Evolutionary conservation across 129 eudicot genomes (phyloP).

Genomic region (Sambucus nigra): DNA sequence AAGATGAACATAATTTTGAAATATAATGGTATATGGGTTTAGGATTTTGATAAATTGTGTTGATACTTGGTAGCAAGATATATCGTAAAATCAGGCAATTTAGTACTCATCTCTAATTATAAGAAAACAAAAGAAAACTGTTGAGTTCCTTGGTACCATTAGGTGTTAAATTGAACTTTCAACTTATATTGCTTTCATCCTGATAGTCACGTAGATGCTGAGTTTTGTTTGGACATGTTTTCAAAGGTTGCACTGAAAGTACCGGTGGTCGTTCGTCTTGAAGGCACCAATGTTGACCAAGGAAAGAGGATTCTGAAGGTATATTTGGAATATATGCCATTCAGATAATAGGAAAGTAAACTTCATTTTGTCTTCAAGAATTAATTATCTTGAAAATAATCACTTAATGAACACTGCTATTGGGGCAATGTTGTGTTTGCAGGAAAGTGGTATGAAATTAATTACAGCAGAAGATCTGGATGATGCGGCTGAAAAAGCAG

Average conservation of each 20-base stretch:
- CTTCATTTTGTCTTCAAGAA: background rate
- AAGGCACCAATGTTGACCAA: slow-evolving; percentile 95
- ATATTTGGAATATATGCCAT: background rate
- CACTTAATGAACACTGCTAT: background rate
- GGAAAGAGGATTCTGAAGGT: slow-evolving; percentile 98
- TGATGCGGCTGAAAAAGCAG: slow-evolving; percentile 97
- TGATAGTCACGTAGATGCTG: background rate
- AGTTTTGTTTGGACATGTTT: background rate
- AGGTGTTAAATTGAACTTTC: no score
- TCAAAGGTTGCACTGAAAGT: slow-evolving; percentile 83
- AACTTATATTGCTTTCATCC: no score
- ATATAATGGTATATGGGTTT: background rate
- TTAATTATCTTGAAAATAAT: background rate
- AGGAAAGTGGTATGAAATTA: slow-evolving; percentile 90
- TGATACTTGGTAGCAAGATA: no score
- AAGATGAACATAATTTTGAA: background rate
- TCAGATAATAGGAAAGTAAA: background rate
- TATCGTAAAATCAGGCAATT: no score
- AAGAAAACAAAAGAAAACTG: background rate
- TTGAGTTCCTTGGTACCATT: background rate
- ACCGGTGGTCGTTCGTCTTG: slow-evolving; percentile 93
- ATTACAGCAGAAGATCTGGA: slow-evolving; percentile 95
- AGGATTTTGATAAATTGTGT: background rate
- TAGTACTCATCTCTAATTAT: no score
- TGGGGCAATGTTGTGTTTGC: slow-evolving; percentile 9